phyloP scores from a whole-genome alignment of 2,329 filamentous ascomycete genomes.

The Aurifilum marmelostoma region DNA sequence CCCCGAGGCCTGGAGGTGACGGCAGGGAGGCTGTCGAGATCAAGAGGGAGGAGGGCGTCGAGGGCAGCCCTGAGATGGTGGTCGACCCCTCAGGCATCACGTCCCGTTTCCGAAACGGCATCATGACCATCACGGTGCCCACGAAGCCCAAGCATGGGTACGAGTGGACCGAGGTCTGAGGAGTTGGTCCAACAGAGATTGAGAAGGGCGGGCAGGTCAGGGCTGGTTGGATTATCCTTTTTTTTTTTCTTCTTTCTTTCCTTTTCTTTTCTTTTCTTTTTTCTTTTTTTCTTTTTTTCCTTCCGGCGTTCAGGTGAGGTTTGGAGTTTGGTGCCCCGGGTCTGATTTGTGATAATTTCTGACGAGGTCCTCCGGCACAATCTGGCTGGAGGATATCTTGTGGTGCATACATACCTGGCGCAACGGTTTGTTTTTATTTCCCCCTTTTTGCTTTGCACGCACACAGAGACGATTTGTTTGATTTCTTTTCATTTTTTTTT shows the following conservation, averaged over 20 bases:
- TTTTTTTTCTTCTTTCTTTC: no score
- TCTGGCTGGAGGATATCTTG: no score
- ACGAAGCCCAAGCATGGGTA: constrained; percentile 73
- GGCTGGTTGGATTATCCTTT: no score
- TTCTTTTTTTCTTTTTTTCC: no score
- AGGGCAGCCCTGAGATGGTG: constrained; percentile 52
- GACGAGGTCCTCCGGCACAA: no score
- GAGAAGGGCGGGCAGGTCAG: no score
- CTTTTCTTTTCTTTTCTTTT: no score
- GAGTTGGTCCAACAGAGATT: no score
- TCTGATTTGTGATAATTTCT: no score
- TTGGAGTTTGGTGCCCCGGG: no score
- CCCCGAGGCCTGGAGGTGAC: constrained; percentile 42
- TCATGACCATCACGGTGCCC: constrained; percentile 76
- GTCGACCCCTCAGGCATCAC: constrained; percentile 70
- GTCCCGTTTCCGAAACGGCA: constrained; percentile 74
- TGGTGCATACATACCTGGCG: no score
- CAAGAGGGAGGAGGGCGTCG: neutral
- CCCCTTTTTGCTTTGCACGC: neutral
- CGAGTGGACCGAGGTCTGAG: constrained; percentile 62
- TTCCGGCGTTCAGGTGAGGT: no score
- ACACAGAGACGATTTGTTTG: neutral
- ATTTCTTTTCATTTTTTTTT: neutral
- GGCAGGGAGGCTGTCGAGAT: constrained; percentile 35
- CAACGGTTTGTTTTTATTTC: neutral